Conservation (phyloP, 306 rosid genomes). For the Acacia melanoxylon region DNA sequence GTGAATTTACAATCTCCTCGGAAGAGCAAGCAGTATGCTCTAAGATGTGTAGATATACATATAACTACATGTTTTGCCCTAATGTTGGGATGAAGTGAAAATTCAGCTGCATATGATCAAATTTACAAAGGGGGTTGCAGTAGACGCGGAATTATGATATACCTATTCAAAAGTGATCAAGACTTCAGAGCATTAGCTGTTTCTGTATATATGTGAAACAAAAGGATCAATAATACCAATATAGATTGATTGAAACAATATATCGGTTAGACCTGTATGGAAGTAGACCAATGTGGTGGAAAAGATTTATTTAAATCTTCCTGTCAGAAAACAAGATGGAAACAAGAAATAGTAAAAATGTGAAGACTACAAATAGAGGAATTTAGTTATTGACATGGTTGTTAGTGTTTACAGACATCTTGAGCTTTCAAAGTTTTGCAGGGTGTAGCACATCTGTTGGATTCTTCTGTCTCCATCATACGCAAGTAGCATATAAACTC, state of each 20-base stretch:
- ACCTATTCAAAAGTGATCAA: slow-evolving; percentile 30
- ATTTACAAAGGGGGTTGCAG: slow-evolving; percentile 1
- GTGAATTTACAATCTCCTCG: not conserved
- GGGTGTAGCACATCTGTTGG: slow-evolving; percentile 1
- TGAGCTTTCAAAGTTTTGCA: not conserved
- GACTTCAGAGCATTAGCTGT: not conserved
- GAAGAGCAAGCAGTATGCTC: slow-evolving; percentile 9
- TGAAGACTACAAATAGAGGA: not conserved
- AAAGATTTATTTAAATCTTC: not conserved
- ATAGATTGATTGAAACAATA: not conserved
- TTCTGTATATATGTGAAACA: not conserved
- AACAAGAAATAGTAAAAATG: not conserved
- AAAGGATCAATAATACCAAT: not conserved
- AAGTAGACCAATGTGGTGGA: slow-evolving; percentile 8
- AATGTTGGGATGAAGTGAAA: slow-evolving; percentile 14
- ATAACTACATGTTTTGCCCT: slow-evolving; percentile 25
- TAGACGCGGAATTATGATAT: not conserved
- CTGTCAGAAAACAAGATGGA: slow-evolving; percentile 6
- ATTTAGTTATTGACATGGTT: slow-evolving; percentile 4
- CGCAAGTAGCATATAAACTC: not conserved
- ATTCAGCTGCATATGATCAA: not conserved
- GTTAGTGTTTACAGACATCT: slow-evolving; percentile 29
- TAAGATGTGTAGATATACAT: slow-evolving; percentile 2
- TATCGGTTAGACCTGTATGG: slow-evolving; percentile 20
- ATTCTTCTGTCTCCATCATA: slow-evolving; percentile 20